phyloP scores from a whole-genome alignment of 352 stramenopile genomes.

The Albugo candida region DNA sequence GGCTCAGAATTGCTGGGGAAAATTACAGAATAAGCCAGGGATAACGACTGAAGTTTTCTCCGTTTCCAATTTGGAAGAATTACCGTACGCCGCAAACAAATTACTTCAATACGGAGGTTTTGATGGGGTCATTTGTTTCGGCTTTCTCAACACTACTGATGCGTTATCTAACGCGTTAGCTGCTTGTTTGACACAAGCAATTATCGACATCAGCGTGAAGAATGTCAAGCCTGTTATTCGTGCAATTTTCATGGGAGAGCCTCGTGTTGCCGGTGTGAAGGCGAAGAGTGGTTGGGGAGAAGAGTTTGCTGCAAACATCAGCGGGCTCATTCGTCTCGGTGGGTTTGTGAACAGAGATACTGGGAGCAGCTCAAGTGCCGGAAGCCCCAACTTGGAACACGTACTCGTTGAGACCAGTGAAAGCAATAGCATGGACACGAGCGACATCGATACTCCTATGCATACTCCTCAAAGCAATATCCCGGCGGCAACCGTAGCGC shows the following conservation, averaged over 20 bases:
- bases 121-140: slow-evolving; percentile 55
- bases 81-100: slow-evolving; percentile 74
- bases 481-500: slow-evolving; percentile 35
- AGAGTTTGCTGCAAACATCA: slow-evolving; percentile 41
- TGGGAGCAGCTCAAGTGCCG: slow-evolving; percentile 21
- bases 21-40: neutral
- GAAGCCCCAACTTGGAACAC: slow-evolving; percentile 31
- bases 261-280: slow-evolving; percentile 50
- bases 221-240: slow-evolving; percentile 61
- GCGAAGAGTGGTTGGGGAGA: slow-evolving; percentile 41
- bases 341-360: too few relatives aligned
- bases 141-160: slow-evolving; percentile 48
- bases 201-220: slow-evolving; percentile 72
- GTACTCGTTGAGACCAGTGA: slow-evolving; percentile 30
- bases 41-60: slow-evolving; percentile 30
- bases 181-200: slow-evolving; percentile 34
- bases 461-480: too few relatives aligned
- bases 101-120: slow-evolving; percentile 42
- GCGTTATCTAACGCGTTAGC: slow-evolving; percentile 38
- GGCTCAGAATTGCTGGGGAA: slow-evolving; percentile 39
- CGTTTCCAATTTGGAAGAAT: slow-evolving; percentile 40
- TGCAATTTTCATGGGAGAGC: slow-evolving; percentile 61
- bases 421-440: slow-evolving; percentile 47
- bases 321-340: slow-evolving; percentile 37
- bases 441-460: too few relatives aligned